These are phyloP conservation scores for Spergularia marina DNA, from an alignment of 148 eudicot genomes.

Conservation along the genomic window DNA sequence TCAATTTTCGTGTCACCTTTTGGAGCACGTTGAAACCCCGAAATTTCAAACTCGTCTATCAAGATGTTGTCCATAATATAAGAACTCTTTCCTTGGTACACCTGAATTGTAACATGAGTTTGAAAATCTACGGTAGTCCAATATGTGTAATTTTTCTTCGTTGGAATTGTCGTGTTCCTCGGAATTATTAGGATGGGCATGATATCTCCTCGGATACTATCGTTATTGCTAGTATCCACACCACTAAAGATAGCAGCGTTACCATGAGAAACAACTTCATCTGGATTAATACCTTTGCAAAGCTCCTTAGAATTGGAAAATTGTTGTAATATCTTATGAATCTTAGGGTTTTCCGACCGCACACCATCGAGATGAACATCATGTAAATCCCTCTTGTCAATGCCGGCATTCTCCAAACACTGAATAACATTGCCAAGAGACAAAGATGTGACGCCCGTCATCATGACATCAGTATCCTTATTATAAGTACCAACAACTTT, in stretches of 20 bases:
- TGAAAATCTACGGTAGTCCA: neutral
- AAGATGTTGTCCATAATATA: conserved; percentile 18
- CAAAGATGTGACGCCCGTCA: too few relatives aligned
- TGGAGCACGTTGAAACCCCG: conserved; percentile 14
- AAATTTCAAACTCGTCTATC: neutral
- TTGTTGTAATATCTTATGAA: neutral
- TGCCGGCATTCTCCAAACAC: conserved; percentile 6
- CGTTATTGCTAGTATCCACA: neutral
- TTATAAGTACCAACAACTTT: too few relatives aligned
- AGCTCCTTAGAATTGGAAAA: conserved; percentile 3
- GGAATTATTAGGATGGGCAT: conserved; percentile 5
- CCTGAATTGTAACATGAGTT: neutral
- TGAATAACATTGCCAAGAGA: too few relatives aligned
- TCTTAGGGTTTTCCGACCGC: conserved; percentile 1
- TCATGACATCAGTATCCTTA: too few relatives aligned
- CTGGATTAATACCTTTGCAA: conserved; percentile 7
- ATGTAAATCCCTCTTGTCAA: neutral
- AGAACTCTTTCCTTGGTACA: conserved; percentile 25
- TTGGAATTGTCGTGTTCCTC: conserved; percentile 18
- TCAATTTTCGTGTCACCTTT: neutral
- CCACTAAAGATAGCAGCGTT: conserved; percentile 23
- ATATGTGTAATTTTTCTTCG: neutral
- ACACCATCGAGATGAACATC: neutral
- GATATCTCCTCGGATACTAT: neutral
- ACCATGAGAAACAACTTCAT: conserved; percentile 6